A percentile compares a stretch with the other conserved stretches of the same genome.
These are phyloP conservation scores for Turritis glabra DNA, from an alignment of 345 rosid genomes.

Conservation along the genomic window DNA sequence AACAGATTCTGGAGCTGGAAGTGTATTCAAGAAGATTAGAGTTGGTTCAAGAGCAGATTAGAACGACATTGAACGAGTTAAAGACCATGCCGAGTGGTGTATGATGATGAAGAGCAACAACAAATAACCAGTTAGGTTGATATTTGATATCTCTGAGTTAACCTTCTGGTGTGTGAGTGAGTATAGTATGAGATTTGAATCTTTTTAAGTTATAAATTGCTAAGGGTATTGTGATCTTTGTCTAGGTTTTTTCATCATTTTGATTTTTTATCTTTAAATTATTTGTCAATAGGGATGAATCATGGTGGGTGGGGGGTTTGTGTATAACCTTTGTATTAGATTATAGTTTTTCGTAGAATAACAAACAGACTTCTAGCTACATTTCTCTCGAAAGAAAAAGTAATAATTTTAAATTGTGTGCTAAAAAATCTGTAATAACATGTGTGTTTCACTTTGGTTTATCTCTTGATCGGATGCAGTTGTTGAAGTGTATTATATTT, in stretches of 20 bases:
- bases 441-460: background rate
- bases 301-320: constrained; percentile 15
- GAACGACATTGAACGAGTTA: constrained; percentile 72
- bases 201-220: constrained; percentile 17
- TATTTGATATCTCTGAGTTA: constrained; percentile 23
- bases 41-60: constrained; percentile 90
- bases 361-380: constrained; percentile 27
- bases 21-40: constrained; percentile 88
- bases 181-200: constrained; percentile 37
- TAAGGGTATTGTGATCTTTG: constrained; percentile 34
- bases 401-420: constrained; percentile 6
- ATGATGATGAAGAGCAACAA: constrained; percentile 45
- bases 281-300: constrained; percentile 42
- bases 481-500: background rate
- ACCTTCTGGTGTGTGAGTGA: constrained; percentile 38
- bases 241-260: constrained; percentile 27
- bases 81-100: constrained; percentile 40
- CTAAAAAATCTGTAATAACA: background rate
- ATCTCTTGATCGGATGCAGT: background rate
- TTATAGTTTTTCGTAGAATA: constrained; percentile 29
- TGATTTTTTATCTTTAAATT: background rate
- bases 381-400: background rate
- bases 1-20: constrained; percentile 92
- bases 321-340: constrained; percentile 41
- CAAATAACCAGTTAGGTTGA: constrained; percentile 33